Base-by-base conservation (phyloP, 164 flowering plant species). In the Tinospora cordifolia region DNA sequence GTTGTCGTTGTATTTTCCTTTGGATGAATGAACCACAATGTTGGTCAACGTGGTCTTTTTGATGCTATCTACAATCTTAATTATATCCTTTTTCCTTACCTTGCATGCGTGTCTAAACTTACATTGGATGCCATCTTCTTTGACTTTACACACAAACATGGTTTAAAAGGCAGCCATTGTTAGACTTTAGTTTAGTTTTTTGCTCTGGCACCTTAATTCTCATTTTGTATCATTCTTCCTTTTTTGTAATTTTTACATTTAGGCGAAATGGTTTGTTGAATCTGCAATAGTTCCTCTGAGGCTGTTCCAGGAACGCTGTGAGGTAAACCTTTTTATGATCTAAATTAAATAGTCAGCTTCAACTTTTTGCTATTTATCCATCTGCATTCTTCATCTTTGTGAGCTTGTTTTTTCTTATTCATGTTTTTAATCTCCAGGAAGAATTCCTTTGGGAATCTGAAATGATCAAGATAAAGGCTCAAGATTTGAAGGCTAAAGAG, bases 381-480 rank as follows among this genome's bases (percentile, higher is more conserved):
- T 44, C 13, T 1, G 14, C 21, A 54, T 26, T 44, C 13, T 1
- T 2, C 21, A 54, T 26, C 26, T 25, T 25, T 46, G 24, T 66
- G n/a, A 57, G 67, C 49, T 41, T 73, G 34, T 27, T 24, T 36
- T 58, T 34, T 40, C 14, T 54, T 60, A 54, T 63, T 39, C 59
- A 34, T 19, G 69, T 40, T 2, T 22, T 63, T 57, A 58, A 34
- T 34, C 63, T 39, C 14, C 72, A 95, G 99, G 99, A 95, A 81
- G 99, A 95, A 72, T 95, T 95, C 78, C 77, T 95, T 22, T 88
- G 92, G 93, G 97, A 95, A 77, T 85, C 90, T 76, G 99, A 91
- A 78, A 87, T 95, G 97, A 86, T 89, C 72, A 92, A 89, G 82
- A 91, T 92, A 67, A 92, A 87, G 84, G 96, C 97, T 62, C 97